Evolutionary conservation across 2,329 filamentous ascomycete genomes (phyloP).

Genomic region (Talaromyces rugulosus): DNA sequence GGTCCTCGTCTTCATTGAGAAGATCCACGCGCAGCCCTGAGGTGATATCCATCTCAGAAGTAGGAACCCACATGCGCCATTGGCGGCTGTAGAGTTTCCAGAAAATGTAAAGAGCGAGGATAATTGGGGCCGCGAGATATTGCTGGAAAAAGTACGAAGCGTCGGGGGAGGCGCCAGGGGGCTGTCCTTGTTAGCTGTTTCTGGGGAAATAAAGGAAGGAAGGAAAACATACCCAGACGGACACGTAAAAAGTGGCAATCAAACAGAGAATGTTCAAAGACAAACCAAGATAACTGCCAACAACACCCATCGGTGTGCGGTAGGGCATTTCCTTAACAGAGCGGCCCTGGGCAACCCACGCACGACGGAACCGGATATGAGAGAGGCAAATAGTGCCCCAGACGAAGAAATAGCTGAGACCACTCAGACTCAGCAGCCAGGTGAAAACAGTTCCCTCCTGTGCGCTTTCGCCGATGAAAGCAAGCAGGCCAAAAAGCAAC

Average conservation of each 20-base stretch:
- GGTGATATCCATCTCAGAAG: constrained; percentile 19
- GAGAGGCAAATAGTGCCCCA: constrained; percentile 63
- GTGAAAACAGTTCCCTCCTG: constrained; percentile 54
- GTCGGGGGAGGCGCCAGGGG: constrained; percentile 24
- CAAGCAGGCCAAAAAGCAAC: constrained; percentile 37
- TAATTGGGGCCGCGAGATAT: constrained; percentile 46
- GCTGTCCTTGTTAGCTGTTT: background rate
- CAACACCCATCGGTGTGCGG: constrained; percentile 55
- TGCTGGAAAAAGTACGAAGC: constrained; percentile 43
- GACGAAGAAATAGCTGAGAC: constrained; percentile 60
- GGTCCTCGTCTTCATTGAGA: constrained; percentile 19
- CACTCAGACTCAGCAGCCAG: constrained; percentile 63
- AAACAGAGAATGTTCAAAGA: constrained; percentile 52
- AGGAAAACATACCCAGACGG: background rate
- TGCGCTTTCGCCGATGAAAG: constrained; percentile 39
- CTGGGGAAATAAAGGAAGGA: background rate
- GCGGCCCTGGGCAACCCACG: constrained; percentile 57
- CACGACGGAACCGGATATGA: constrained; percentile 64
- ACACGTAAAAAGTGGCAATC: constrained; percentile 45
- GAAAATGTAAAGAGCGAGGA: constrained; percentile 36
- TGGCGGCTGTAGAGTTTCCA: constrained; percentile 33
- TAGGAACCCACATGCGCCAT: constrained; percentile 14
- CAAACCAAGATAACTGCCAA: constrained; percentile 61
- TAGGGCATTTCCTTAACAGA: constrained; percentile 64
- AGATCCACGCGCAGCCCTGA: constrained; percentile 18